Evolutionary conservation across 2,329 filamentous ascomycete genomes (phyloP).

Genomic region (Cercospora sojina): DNA sequence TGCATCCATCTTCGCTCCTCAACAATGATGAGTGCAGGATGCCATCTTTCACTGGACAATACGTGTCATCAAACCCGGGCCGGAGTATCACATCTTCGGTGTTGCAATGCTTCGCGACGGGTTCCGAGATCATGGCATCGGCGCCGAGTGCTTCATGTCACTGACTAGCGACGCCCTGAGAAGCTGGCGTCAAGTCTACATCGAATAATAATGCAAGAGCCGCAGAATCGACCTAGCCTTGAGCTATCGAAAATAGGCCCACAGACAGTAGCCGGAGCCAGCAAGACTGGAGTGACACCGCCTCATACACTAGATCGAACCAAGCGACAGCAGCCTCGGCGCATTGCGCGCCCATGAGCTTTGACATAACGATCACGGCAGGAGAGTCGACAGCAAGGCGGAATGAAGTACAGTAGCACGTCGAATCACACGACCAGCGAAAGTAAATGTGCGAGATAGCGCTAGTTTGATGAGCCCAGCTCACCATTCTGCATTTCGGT

Average conservation of each 20-base stretch:
- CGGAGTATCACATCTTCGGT: background rate
- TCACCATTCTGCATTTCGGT: background rate
- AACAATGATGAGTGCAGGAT: slow-evolving; percentile 6
- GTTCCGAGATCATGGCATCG: background rate
- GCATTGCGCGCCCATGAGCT: background rate
- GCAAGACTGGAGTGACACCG: background rate
- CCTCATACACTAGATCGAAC: background rate
- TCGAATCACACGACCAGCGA: background rate
- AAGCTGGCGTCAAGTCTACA: background rate
- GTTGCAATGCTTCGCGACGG: background rate
- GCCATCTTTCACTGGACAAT: background rate
- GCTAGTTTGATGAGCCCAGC: background rate
- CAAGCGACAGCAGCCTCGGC: background rate
- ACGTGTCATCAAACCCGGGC: background rate
- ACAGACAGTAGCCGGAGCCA: background rate
- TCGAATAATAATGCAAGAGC: background rate
- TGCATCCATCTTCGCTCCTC: slow-evolving; percentile 22
- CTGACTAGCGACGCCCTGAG: background rate
- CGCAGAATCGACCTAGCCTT: background rate
- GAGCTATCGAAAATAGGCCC: background rate
- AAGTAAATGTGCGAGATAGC: background rate
- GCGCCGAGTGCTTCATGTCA: background rate
- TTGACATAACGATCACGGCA: background rate
- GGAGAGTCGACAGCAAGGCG: background rate
- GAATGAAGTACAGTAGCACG: background rate